Base-by-base conservation (phyloP, 2,329 filamentous ascomycete species). In the Neofusicoccum kwambonambiense region DNA sequence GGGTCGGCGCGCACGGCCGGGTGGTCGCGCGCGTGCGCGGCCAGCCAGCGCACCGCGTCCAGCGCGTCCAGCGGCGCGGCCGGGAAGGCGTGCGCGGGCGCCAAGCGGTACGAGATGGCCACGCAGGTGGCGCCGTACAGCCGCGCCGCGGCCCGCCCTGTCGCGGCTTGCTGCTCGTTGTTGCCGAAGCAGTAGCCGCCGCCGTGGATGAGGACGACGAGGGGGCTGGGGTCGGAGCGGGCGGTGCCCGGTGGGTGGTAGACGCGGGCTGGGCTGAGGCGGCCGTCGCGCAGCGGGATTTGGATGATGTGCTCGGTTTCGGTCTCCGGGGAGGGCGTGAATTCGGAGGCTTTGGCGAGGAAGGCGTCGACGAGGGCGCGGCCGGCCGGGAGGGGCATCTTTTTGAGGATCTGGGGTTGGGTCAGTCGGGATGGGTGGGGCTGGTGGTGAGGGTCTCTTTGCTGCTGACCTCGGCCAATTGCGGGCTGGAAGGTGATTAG, bases 31-130 rank as follows among this genome's bases (percentile, higher is more conserved):
- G 41, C 56, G 56, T 47, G 41, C 27, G 27, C 4, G 2, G 56
- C 56, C 1, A 76, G 69, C 72, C 75, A 79, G 64, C 71, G 69
- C 1, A 77, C 45, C 2, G 73, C 74, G 54, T 73, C 71, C n/a
- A 76, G 66, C 1, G 69, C 67, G 58, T 79, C 77, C 39, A 76
- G 70, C 0, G 75, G 64, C 17, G 77, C 74, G 7, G 71, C 69
- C 7, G 77, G 77, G 66, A 74, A 79, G 11, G 71, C 70, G 51
- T 74, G 70, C 64, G 77, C 75, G 3, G 77, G 77, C 12, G 75
- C 76, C 0, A 77, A 70, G 13, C 76, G 71, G 62, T 79, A 78
- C 58, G 73, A 71, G 35, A 78, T 69, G 27, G 72, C 71, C 54
- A 77, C 65, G 4, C 77, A 74, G 7, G 56, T 60, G 56, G 56